phyloP scores from a whole-genome alignment of 176 grass and related monocot species.

The Zea luxurians region DNA sequence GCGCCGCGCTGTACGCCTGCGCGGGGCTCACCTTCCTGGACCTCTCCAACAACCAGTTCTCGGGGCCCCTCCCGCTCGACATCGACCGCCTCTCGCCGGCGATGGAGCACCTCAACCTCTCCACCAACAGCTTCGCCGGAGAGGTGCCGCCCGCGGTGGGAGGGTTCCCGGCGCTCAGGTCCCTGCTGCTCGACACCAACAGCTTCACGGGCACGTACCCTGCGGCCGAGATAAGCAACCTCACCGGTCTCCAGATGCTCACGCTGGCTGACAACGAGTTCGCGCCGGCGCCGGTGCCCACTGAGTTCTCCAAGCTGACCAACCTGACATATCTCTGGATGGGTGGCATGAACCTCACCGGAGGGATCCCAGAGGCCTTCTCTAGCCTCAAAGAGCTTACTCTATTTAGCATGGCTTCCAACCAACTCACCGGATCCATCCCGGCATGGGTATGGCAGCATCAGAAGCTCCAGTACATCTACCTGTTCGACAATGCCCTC shows the following conservation, averaged over 20 bases:
- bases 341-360: constrained; percentile 30
- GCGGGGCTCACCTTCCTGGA: constrained; percentile 44
- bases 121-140: constrained; percentile 50
- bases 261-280: constrained; percentile 47
- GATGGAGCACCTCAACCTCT: constrained; percentile 1
- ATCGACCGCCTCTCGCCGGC: constrained; percentile 32
- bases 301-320: constrained; percentile 40
- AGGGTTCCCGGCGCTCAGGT: constrained; percentile 24
- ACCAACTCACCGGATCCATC: constrained; percentile 50
- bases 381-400: constrained; percentile 40
- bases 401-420: background rate
- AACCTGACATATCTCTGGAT: constrained; percentile 57
- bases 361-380: constrained; percentile 51
- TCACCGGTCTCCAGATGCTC: constrained; percentile 26
- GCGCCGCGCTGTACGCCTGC: constrained; percentile 50
- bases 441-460: constrained; percentile 53
- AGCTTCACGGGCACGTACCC: constrained; percentile 59
- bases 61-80: constrained; percentile 46
- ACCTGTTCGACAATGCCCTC: constrained; percentile 42
- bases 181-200: constrained; percentile 44
- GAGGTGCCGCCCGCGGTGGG: constrained; percentile 49
- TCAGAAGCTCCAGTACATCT: constrained; percentile 23
- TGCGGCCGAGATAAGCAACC: constrained; percentile 32
- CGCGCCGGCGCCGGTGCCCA: constrained; percentile 29
- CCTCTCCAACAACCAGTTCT: constrained; percentile 60